A percentile compares a stretch with the other conserved stretches of the same genome.
Conservation (phyloP, 805 yeast genomes). For the Saccharomycopsis sp. region DNA sequence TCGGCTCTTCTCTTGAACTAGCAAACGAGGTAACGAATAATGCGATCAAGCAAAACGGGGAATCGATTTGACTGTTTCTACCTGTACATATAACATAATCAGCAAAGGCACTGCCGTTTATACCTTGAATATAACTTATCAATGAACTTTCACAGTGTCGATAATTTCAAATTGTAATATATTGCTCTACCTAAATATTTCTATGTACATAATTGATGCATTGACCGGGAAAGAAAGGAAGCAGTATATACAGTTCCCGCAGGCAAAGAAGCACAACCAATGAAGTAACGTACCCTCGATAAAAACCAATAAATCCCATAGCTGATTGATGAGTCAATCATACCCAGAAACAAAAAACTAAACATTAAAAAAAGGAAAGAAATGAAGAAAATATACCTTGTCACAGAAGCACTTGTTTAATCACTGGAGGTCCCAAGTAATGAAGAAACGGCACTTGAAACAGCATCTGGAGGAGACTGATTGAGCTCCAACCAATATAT, state of each 20-base stretch:
- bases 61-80: too few species aligned
- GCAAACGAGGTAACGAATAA: constrained; percentile 5
- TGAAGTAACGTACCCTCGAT: background rate
- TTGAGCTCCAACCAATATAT: constrained; percentile 20
- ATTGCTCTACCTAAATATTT: too few species aligned
- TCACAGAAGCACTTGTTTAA: background rate
- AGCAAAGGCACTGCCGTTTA: too few species aligned
- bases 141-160: too few species aligned
- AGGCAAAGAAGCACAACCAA: background rate
- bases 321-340: background rate
- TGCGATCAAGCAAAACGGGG: too few species aligned
- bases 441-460: background rate
- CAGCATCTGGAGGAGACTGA: background rate
- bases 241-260: background rate
- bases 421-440: background rate
- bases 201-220: too few species aligned
- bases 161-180: too few species aligned
- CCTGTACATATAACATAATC: background rate
- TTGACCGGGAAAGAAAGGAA: background rate
- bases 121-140: too few species aligned
- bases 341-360: background rate
- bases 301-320: background rate
- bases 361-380: background rate
- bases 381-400: too few species aligned
- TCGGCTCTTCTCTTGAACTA: constrained; percentile 3